Evolutionary conservation across 352 stramenopile genomes (phyloP).

Genomic region (Elongisporangium prolatum): DNA sequence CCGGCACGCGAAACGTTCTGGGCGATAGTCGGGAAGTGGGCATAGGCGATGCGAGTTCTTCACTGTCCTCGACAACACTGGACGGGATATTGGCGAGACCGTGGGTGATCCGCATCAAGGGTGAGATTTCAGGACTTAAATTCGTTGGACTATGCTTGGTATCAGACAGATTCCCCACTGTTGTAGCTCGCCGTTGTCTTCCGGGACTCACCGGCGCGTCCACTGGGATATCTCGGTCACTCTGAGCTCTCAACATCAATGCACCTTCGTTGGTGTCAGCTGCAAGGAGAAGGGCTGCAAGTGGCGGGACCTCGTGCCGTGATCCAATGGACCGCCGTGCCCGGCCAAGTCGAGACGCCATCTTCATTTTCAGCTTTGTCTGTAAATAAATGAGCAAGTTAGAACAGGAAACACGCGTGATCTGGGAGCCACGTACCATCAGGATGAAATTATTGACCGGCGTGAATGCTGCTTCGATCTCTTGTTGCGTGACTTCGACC

Average conservation of each 20-base stretch:
- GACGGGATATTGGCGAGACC: not conserved
- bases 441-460: slow-evolving; percentile 82
- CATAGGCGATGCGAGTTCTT: not conserved
- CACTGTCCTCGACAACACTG: not conserved
- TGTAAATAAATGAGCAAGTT: not conserved
- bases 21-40: not conserved
- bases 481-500: slow-evolving; percentile 48
- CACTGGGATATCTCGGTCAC: not conserved
- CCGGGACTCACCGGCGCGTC: not conserved
- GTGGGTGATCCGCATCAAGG: not conserved
- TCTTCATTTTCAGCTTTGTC: slow-evolving; percentile 72
- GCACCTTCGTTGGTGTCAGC: not conserved
- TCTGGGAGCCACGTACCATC: slow-evolving; percentile 19
- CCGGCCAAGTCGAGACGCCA: slow-evolving; percentile 43
- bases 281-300: not conserved
- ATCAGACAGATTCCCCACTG: not conserved
- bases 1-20: not conserved
- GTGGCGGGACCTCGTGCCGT: not conserved
- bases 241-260: not conserved
- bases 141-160: not conserved
- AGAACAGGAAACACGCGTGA: not conserved
- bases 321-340: slow-evolving; percentile 24
- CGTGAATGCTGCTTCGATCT: slow-evolving; percentile 75
- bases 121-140: not conserved
- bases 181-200: slow-evolving; percentile 4